Evolutionary conservation across 768 basidiomycete genomes (phyloP).

Genomic region (Sarcomyxa edulis): DNA sequence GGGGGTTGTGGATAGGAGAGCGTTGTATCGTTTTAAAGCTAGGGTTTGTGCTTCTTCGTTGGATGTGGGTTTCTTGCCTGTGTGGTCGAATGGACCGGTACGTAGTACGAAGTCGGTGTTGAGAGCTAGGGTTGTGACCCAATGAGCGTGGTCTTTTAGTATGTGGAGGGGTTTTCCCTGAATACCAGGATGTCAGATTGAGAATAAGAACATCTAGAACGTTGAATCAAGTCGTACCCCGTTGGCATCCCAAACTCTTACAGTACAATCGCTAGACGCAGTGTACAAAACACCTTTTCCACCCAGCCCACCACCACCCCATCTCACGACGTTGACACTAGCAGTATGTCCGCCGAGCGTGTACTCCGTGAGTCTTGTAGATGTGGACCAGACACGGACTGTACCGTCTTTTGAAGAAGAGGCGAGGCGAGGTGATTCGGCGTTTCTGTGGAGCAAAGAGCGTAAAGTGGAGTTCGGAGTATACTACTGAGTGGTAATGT

Average conservation of each 20-base stretch:
- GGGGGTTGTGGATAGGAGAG: constrained; percentile 55
- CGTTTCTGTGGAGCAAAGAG: constrained; percentile 46
- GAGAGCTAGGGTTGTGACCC: constrained; percentile 95
- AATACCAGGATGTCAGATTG: constrained; percentile 2
- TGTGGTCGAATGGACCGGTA: constrained; percentile 94
- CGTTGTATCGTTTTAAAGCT: constrained; percentile 75
- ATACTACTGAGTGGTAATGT: too few species aligned
- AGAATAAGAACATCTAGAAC: constrained; percentile 12
- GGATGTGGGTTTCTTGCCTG: constrained; percentile 66
- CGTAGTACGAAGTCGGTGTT: constrained; percentile 94
- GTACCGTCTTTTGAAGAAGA: constrained; percentile 96
- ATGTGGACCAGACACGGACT: constrained; percentile 88
- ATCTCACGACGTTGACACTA: constrained; percentile 91
- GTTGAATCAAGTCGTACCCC: too few species aligned
- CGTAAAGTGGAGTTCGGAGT: constrained; percentile 6
- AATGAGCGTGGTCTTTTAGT: constrained; percentile 94
- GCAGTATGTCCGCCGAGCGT: constrained; percentile 91
- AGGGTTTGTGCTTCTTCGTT: constrained; percentile 81
- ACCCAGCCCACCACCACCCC: constrained; percentile 78
- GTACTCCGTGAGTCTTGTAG: constrained; percentile 68
- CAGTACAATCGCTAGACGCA: constrained; percentile 90
- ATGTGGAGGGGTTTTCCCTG: constrained; percentile 82
- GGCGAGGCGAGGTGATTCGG: constrained; percentile 76
- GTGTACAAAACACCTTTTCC: constrained; percentile 81
- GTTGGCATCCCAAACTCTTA: constrained; percentile 89